Evolutionary conservation across 441 rosid genomes (phyloP), one percentile per base, ranked within the genome.

Genomic region (Adansonia madagascariensis): DNA sequence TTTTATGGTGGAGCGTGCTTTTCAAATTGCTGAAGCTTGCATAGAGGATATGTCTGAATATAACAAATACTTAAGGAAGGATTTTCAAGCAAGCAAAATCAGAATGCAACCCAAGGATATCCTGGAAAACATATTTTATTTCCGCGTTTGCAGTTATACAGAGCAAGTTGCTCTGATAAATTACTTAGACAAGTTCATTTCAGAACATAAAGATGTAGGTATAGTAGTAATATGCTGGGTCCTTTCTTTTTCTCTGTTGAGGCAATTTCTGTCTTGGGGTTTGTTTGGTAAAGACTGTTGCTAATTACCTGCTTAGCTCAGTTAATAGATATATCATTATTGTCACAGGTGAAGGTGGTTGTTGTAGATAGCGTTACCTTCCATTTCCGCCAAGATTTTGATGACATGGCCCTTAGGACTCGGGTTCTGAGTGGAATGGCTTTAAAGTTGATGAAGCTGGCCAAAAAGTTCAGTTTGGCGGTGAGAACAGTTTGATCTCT

Each of bases 331-430:
- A 73, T 35, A 39, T n/a, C 52, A 66, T 73, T 11, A 8, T 73
- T 78, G 61, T 86, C 70, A 63, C 91, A 95, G 99, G 97, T 95
- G 60, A 92, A 92, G 86, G 62, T 92, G 57, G 88, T 95, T 10
- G 78, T 95, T 55, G 85, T 95, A 46, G 98, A 95, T 79, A 95
- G 99, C 69, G 78, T 95, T 78, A 88, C 99, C 72, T 94, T 94
- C 89, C 98, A 94, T 85, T 91, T 95, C 88, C 98, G 97, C 57
- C 99, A 95, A 84, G 95, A 91, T 87, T 94, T 90, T 85, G 98
- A 92, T 14, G 94, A 95, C 85, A 74, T 94, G 71, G 92, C 88
- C 66, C 91, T 86, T 49, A 86, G 99, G 74, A 95, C 99, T 50
- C 89, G 92, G 27, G 83, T 90, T 27, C 98, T 95, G 3, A 81